Base-by-base conservation (phyloP, 2,329 filamentous ascomycete genomes). In the Xylariaceae sp. region DNA sequence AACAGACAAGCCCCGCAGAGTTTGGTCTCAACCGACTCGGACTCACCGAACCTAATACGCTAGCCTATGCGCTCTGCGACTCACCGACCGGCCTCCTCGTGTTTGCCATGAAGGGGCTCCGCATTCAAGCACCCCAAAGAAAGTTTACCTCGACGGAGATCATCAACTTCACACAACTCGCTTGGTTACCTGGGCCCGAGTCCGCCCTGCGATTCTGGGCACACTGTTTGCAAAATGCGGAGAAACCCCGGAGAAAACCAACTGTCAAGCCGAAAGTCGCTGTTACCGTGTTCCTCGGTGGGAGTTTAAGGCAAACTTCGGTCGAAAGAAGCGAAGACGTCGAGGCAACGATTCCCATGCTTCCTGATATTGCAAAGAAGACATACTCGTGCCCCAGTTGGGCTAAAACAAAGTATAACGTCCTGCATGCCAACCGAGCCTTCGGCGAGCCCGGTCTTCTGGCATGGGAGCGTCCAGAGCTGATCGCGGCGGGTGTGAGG, bases 161-260 rank as follows among this genome's bases (percentile, higher is more conserved):
- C 19, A 73, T 88, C 52, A 82, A 81, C 16, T 72, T 85, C 60
- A 78, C 82, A 1, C 78, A 82, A 63, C 69, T 87, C 28, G 79
- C 83, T 18, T 88, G 85, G 86, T 67, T 88, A 1, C 84, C 85
- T 0, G 85, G 84, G 0, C 83, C 83, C 0, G 84, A 88, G 61
- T 77, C 77, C 1, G 77, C 76, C 3, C 67, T 86, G 59, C 71
- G 83, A 22, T 86, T 78, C 50, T 82, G 77, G 79, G 73, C 78
- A 6, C 66, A 74, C 34, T 76, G 74, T 38, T 66, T 68, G 14
- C 65, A 67, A n/a, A 66, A 73, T 36, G 56, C 61, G 7, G 69
- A 72, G 41, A 62, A 62, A 1, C 48, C 50, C 4, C 59, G 63
- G 28, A 55, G 63, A 52, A 63, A 58, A 31, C 56, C 54, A 28